A percentile compares a stretch with the other conserved stretches of the same genome.
Conservation (phyloP, 1,284 basidiomycete species). For the Phellopilus nigrolimitatus region DNA sequence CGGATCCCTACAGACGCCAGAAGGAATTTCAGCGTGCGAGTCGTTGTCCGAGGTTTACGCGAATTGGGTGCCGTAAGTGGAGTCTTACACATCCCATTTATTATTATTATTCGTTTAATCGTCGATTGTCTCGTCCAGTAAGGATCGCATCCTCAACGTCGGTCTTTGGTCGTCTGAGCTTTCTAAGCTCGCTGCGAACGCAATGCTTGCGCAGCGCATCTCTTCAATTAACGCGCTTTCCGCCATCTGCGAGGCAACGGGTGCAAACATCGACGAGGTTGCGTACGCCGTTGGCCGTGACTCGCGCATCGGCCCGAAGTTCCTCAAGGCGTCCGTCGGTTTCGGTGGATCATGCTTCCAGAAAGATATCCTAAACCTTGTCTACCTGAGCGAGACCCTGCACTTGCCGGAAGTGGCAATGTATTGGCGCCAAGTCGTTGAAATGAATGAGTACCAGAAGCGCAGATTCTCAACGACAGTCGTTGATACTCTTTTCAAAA, state of each 20-base stretch:
- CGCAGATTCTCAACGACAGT: slow-evolving; percentile 84
- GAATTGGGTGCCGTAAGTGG: slow-evolving; percentile 89
- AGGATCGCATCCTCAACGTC: slow-evolving; percentile 84
- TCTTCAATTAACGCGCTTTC: slow-evolving; percentile 98
- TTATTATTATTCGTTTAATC: neutral
- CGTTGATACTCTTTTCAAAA: slow-evolving; percentile 96
- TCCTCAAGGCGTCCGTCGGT: slow-evolving; percentile 93
- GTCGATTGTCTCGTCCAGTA: slow-evolving; percentile 34
- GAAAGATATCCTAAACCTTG: slow-evolving; percentile 98
- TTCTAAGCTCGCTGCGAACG: slow-evolving; percentile 97
- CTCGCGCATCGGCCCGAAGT: slow-evolving; percentile 90
- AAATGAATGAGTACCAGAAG: slow-evolving; percentile 98
- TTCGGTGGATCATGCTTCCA: slow-evolving; percentile 99
- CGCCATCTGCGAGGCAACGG: slow-evolving; percentile 99
- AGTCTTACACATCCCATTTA: neutral
- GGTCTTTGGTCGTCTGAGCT: slow-evolving; percentile 99
- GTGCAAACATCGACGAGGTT: slow-evolving; percentile 98
- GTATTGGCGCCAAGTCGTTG: slow-evolving; percentile 95
- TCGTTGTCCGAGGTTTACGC: slow-evolving; percentile 81
- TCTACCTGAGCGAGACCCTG: slow-evolving; percentile 92
- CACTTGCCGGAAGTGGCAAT: slow-evolving; percentile 96
- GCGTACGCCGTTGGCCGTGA: slow-evolving; percentile 93
- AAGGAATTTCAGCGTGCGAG: slow-evolving; percentile 79
- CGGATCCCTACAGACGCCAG: slow-evolving; percentile 85
- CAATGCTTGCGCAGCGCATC: slow-evolving; percentile 97